Evolutionary conservation across 2,329 filamentous ascomycete genomes (phyloP).

Genomic region (Aspergillus pseudoterreus): DNA sequence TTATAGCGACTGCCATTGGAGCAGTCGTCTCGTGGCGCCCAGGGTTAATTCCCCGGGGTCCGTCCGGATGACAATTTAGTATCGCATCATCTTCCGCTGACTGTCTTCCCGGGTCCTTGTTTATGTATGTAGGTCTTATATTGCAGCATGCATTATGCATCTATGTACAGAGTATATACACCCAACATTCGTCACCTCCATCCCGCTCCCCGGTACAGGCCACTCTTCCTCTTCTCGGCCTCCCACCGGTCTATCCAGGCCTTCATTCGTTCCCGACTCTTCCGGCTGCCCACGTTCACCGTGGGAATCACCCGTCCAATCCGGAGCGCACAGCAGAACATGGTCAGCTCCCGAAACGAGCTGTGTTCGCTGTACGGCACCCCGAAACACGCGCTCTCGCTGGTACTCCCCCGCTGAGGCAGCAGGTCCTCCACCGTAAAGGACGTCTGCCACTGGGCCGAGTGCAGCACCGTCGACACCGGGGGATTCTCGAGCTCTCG

Average conservation of each 20-base stretch:
- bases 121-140: too few species aligned
- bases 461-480: conserved; percentile 63
- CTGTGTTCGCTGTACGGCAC: conserved; percentile 96
- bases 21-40: too few species aligned
- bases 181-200: not conserved
- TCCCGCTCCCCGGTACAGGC: conserved; percentile 48
- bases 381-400: conserved; percentile 80
- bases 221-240: conserved; percentile 59
- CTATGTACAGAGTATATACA: not conserved
- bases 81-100: not conserved
- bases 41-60: too few species aligned
- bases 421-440: conserved; percentile 70
- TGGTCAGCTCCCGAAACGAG: conserved; percentile 86
- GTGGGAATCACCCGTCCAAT: conserved; percentile 92
- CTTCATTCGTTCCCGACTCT: conserved; percentile 64
- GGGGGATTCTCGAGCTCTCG: conserved; percentile 60
- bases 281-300: conserved; percentile 73
- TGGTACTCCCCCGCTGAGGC: conserved; percentile 78
- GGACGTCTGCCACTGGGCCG: conserved; percentile 68
- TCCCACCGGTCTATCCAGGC: conserved; percentile 63
- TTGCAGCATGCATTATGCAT: too few species aligned
- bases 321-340: conserved; percentile 83
- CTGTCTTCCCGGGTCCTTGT: too few species aligned
- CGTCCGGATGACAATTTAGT: too few species aligned
- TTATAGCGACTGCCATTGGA: too few species aligned